Base-by-base conservation (phyloP, 345 rosid species). In the Pelargonium nanum region DNA sequence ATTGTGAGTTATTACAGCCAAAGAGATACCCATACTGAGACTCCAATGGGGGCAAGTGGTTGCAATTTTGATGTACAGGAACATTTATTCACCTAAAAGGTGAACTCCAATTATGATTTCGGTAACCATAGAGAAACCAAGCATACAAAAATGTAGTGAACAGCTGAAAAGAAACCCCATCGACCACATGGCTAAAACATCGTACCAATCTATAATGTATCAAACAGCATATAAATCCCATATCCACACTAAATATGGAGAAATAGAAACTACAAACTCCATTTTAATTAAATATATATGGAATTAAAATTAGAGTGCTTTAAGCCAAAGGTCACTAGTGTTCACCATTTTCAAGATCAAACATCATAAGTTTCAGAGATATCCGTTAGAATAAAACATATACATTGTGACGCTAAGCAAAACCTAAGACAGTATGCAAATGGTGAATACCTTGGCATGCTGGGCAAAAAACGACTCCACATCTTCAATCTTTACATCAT, bases 401-500 rank as follows among this genome's bases (percentile, higher is more conserved):
- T 1, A 53, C 12, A 28, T 25, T 58, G 22, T 4, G 44, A 32
- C 12, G 44, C 12, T 32, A 32, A 32, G 44, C 22, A 51, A 51
- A 8, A 51, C 54, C 50, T 45, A 40, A 26, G 45, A 34, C 48
- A 6, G 26, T 50, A 16, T 1, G n/a, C 21, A 19, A 24, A 5
- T 58, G 61, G 51, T 15, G 3, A 3, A 61, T 68, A 82, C 84
- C 87, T 75, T 80, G 68, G 70, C 81, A 60, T 71, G 56, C 25
- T 71, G 79, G 52, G 74, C 45, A 62, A 82, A 80, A 70, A 75
- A 80, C 8, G 70, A 63, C 30, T 73, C 72, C 50, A 82, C 53
- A 53, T 65, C 77, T 45, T 82, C 80, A 70, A 69, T 72, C 34
- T 71, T 73, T 0, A 48, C 68, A 64, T 59, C 56, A 74, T 73